Base-by-base conservation (phyloP, 805 yeast species). In the Candida insectalens region DNA sequence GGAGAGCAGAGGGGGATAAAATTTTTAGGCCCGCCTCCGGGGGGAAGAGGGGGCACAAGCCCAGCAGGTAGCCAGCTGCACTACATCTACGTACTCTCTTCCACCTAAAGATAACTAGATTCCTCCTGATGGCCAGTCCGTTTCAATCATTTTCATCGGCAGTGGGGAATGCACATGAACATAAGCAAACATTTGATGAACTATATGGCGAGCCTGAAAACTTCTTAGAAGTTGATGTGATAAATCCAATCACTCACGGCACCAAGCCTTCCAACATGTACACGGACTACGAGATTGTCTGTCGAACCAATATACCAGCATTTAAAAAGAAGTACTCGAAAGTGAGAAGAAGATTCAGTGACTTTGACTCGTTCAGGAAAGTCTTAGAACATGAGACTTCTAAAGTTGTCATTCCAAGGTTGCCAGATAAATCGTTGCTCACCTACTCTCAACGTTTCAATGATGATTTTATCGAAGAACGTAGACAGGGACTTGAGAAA, bases 151-250 rank as follows among this genome's bases (percentile, higher is more conserved):
- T 50, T 32, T 37, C 50, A 14, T 44, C 51, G 5, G 44, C 48
- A 9, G 48, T 47, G 17, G 39, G 47, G 12, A 46, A 49, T 6
- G 41, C 43, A 14, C 46, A 41, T 34, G 56, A 49, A 17, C 57
- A 56, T 62, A 39, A 59, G 39, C 89, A 81, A 54, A 68, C 84
- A 3, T 78, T 77, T 53, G 82, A 74, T 42, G 95, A 85, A 47
- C 69, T 83, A 28, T 92, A 92, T 51, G 95, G 94, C 0, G 94
- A 83, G 47, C 97, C 96, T 0, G 97, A 92, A 56, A 84, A 85
- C 59, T 84, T 87, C 50, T 67, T 89, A 27, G 98, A 89, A 58
- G 77, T 92, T 23, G 96, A 88, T 55, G 95, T 87, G 38, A 63
- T 71, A 19, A 78, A 78, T 51, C 94, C 95, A 8, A 73, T 74